Evolutionary conservation across 1,139 yeast genomes (phyloP).

Genomic region (Kodamaea sp.): DNA sequence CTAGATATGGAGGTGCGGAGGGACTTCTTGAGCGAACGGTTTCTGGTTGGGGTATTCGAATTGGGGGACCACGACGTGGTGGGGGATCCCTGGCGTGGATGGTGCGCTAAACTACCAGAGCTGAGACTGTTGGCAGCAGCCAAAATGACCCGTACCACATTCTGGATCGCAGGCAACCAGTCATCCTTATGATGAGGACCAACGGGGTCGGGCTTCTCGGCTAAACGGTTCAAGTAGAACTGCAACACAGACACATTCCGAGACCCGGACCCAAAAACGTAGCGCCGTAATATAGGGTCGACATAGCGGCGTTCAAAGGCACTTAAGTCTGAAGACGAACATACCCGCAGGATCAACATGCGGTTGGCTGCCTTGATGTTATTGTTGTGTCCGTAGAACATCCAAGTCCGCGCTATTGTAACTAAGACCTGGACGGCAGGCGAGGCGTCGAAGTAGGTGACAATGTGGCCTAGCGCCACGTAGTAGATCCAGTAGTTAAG

Average conservation of each 20-base stretch:
- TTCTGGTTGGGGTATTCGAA: slow-evolving; percentile 5
- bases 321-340: slow-evolving; percentile 6
- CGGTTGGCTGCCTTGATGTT: slow-evolving; percentile 12
- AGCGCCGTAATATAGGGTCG: slow-evolving; percentile 11
- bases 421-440: slow-evolving; percentile 5
- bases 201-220: slow-evolving; percentile 4
- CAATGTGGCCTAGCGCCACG: slow-evolving; percentile 12
- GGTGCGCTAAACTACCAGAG: not conserved
- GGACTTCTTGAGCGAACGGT: slow-evolving; percentile 7
- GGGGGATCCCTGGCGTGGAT: not conserved
- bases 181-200: not conserved
- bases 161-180: not conserved
- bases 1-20: slow-evolving; percentile 8
- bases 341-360: slow-evolving; percentile 4
- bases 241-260: slow-evolving; percentile 7
- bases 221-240: slow-evolving; percentile 10
- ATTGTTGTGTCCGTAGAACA: slow-evolving; percentile 16
- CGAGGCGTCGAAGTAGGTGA: slow-evolving; percentile 9
- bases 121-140: not conserved
- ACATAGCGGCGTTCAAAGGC: slow-evolving; percentile 7
- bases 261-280: slow-evolving; percentile 1
- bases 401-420: slow-evolving; percentile 12
- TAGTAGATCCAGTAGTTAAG: slow-evolving; percentile 20
- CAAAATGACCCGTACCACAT: not conserved
- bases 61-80: not conserved